Evolutionary conservation across 1,284 basidiomycete genomes (phyloP).

Genomic region (Leccinum subrobustum): DNA sequence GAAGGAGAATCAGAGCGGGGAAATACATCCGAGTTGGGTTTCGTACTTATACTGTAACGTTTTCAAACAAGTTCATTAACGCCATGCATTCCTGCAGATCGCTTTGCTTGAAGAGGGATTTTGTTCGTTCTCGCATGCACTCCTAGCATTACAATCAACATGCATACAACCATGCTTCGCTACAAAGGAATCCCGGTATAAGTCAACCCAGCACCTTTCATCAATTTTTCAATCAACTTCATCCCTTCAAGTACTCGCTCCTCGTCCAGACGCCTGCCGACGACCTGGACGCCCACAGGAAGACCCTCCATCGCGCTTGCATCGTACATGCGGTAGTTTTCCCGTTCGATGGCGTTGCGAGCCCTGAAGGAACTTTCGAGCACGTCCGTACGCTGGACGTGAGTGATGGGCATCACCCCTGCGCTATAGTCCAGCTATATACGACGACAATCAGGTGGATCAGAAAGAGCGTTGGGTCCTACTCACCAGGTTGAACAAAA

Average conservation of each 20-base stretch:
- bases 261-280: conserved; percentile 58
- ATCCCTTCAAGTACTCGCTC: conserved; percentile 56
- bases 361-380: conserved; percentile 28
- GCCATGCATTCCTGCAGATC: too few species aligned
- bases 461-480: background rate
- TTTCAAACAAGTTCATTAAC: too few species aligned
- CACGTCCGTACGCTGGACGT: conserved; percentile 49
- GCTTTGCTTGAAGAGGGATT: background rate
- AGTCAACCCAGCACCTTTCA: conserved; percentile 23
- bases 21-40: too few species aligned
- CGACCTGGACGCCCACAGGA: conserved; percentile 65
- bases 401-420: conserved; percentile 58
- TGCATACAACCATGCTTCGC: conserved; percentile 1
- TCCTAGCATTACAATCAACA: background rate
- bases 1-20: too few species aligned
- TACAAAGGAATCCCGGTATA: conserved; percentile 30
- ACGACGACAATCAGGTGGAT: background rate
- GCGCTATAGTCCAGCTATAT: conserved; percentile 55
- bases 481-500: conserved; percentile 45
- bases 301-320: conserved; percentile 60
- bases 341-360: conserved; percentile 35
- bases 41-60: too few species aligned
- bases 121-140: too few species aligned
- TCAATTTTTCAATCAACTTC: conserved; percentile 39
- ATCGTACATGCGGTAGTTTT: conserved; percentile 52